These are phyloP conservation scores for Heterobasidion irregulare DNA, from an alignment of 1,284 basidiomycete species.

Conservation along the genomic window DNA sequence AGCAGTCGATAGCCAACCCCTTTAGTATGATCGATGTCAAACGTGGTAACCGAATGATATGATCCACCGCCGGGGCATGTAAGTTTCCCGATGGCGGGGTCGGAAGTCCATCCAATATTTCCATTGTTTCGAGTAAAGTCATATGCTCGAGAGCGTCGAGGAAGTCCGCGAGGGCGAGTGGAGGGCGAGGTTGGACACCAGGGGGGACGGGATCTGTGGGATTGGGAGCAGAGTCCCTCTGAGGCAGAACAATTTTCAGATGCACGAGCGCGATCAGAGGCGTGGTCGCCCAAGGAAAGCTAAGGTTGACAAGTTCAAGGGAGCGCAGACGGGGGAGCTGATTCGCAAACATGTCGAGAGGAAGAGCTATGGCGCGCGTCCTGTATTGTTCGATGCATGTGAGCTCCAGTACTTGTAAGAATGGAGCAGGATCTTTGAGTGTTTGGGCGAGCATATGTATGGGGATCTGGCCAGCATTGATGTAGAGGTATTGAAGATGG, in stretches of 20 bases:
- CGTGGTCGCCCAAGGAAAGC: background rate
- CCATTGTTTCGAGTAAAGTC: background rate
- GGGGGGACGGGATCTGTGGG: background rate
- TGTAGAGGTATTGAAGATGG: background rate
- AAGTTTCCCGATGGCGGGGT: background rate
- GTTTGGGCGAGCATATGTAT: background rate
- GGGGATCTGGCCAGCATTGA: background rate
- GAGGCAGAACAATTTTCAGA: background rate
- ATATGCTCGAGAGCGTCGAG: background rate
- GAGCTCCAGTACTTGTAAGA: background rate
- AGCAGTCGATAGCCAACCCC: background rate
- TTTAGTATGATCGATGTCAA: background rate
- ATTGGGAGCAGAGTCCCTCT: background rate
- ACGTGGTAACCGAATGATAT: background rate
- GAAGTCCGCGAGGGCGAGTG: background rate
- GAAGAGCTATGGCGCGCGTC: background rate
- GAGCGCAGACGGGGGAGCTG: background rate
- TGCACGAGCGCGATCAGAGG: background rate
- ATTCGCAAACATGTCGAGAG: background rate
- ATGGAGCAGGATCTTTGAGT: background rate
- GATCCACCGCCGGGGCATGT: background rate
- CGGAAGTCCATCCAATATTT: background rate
- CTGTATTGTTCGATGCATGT: background rate
- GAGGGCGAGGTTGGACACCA: background rate
- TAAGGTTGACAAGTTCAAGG: background rate